Conservation (phyloP, 441 rosid species). For the Theobroma grandiflorum region DNA sequence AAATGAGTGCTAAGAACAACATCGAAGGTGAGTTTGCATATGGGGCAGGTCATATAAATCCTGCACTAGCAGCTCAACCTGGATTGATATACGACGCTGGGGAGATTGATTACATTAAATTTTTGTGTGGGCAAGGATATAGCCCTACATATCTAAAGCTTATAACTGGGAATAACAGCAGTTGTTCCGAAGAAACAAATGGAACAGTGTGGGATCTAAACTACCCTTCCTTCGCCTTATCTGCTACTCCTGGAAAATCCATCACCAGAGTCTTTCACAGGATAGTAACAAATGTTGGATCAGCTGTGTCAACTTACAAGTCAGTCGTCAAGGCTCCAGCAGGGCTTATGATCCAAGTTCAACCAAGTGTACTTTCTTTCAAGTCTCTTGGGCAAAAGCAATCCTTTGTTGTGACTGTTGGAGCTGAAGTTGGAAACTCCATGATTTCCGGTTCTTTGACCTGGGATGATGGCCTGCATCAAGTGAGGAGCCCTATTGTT, state of each 20-base stretch:
- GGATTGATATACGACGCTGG: conserved; percentile 66
- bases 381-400: conserved; percentile 42
- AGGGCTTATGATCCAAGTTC: conserved; percentile 40
- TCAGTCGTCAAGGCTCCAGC: conserved; percentile 34
- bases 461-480: conserved; percentile 44
- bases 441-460: conserved; percentile 37
- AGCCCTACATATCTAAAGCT: conserved; percentile 31
- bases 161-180: conserved; percentile 46
- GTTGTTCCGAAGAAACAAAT: conserved; percentile 43
- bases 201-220: conserved; percentile 63
- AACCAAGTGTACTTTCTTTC: conserved; percentile 45
- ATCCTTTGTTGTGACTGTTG: conserved; percentile 43
- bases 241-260: conserved; percentile 20
- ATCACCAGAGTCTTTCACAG: conserved; percentile 35
- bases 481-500: conserved; percentile 40
- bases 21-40: conserved; percentile 61
- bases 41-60: conserved; percentile 74
- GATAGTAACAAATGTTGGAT: conserved; percentile 64
- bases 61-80: conserved; percentile 46
- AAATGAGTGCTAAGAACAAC: conserved; percentile 38
- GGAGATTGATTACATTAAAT: conserved; percentile 53
- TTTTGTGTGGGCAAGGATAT: conserved; percentile 71
- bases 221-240: conserved; percentile 63
- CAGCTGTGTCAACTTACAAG: conserved; percentile 41
- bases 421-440: conserved; percentile 27